Conservation (phyloP, 345 rosid species). For the Moricandia arvensis region DNA sequence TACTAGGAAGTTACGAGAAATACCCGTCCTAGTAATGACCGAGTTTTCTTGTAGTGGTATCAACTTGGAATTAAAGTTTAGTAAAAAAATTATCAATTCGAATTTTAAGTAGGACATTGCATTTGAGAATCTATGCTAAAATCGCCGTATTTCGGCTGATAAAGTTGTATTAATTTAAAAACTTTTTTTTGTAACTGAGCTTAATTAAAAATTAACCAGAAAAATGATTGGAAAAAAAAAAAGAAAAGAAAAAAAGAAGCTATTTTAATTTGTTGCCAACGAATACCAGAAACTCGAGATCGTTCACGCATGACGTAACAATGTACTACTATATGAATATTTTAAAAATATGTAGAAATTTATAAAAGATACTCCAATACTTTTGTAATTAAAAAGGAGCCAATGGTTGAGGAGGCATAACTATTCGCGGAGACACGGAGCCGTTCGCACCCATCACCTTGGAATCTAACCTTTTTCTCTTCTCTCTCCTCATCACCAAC, state of each 20-base stretch:
- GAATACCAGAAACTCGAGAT: constrained; percentile 16
- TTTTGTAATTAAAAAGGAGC: constrained; percentile 22
- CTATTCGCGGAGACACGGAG: constrained; percentile 65
- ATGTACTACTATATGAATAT: neutral
- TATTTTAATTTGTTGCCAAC: neutral
- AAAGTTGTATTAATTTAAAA: neutral
- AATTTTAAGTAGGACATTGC: neutral
- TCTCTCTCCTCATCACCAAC: constrained; percentile 31
- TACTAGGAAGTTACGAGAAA: too few species aligned
- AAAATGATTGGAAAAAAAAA: neutral
- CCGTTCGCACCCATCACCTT: constrained; percentile 51
- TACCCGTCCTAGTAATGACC: too few species aligned
- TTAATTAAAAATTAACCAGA: neutral
- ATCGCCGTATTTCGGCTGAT: neutral
- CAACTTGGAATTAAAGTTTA: too few species aligned
- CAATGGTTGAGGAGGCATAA: constrained; percentile 45
- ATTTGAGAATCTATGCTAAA: neutral
- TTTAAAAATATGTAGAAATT: neutral
- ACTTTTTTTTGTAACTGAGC: too few species aligned
- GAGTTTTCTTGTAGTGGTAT: too few species aligned
- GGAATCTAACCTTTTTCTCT: constrained; percentile 38
- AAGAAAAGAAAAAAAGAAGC: neutral
- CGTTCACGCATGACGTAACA: constrained; percentile 34
- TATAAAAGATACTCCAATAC: neutral
- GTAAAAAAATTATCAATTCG: neutral